Base-by-base conservation (phyloP, 495 filamentous ascomycete species). In the Umbilicaria muhlenbergii region DNA sequence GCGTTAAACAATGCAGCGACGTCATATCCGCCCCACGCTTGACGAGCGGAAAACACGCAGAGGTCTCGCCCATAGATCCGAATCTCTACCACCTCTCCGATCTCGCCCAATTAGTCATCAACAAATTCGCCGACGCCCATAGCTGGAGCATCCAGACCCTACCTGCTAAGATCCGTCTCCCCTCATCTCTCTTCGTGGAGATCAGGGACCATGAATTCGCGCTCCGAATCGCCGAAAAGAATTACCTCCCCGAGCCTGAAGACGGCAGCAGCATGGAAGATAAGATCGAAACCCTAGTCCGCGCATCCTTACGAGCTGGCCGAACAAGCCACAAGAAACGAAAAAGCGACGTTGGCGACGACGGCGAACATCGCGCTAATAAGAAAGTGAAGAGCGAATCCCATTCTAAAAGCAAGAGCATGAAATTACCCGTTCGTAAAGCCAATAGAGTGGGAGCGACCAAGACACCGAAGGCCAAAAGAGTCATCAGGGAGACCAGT, bases 51-150 rank as follows among this genome's bases (percentile, higher is more conserved):
- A 2, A 19, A 11, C 17, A 12, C 11, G 31, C 46, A 38, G 19
- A 18, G 21, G 13, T 14, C 3, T 13, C 39, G 6, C 24, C 42
- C 28, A 38, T 43, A 5, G 36, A 54, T 15, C 60, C 68, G 45
- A 77, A 80, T 38, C 72, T 96, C 18, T 92, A 94, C 52, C 75
- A 85, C 13, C 62, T 96, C n/a, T 83, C 81, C 39, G 91, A 99
- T 52, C 70, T 99, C 11, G 79, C 88, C 0, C 83, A 92, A 61
- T 71, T 77, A 1, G 70, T 86, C 36, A 82, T 96, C 47, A 70
- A 83, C 33, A 78, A 75, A 47, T 99, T 82, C 67, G 83, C 89
- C 53, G 70, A 74, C 24, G 55, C 64, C 36, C 69, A 71, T 51
- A 61, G 60, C 24, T 70, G 71, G 50, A 67, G 68, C 39, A 78